Evolutionary conservation across 2,329 filamentous ascomycete genomes (phyloP), one percentile per base, ranked within the genome.

Genomic region (Monilinia vaccinii-corymbosi): DNA sequence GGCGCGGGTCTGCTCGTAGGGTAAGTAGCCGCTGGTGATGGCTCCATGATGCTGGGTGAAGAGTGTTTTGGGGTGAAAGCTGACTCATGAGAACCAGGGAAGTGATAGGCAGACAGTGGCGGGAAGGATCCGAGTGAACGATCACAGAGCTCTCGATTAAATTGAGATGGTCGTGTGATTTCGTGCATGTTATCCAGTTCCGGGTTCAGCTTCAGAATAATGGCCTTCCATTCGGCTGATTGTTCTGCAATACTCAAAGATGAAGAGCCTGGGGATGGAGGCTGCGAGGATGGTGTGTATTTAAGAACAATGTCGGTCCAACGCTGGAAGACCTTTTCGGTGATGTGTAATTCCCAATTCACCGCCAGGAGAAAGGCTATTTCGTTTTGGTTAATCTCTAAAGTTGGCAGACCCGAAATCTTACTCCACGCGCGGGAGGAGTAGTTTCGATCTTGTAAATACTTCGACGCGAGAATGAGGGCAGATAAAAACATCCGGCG

Each of bases 361-460:
- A 99, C 90, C 49, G 92, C 89, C 63, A 87, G 77, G 50, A 99
- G 81, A 73, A 97, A 99, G 21, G 89, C 86, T 73, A 95, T 87
- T 76, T 99, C 94, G 73, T 97, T 97, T 71, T 91, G 88, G 75
- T 97, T 97, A 75, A 99, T 97, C 76, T 99, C 94, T 60, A 83
- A 79, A 4, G 91, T 92, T 72, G 89, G 91, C 60, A 99, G 79
- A n/a, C 94, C 94, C 21, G 94, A 97, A 68, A 99, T 99, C 79
- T 96, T 97, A 75, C 93, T 97, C 94, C 94, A 99, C 46, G 94
- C 94, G 60, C 93, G 87, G 52, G 94, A 91, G 16, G 94, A 97
- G 75, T 96, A 99, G 76, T 97, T 99, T 67, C 93, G 87, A 73
- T 99, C 94, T 75, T 99, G 94, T 50, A 99, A 79, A 73, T 97